Evolutionary conservation across 441 rosid genomes (phyloP).

Genomic region (Gossypium aridum): DNA sequence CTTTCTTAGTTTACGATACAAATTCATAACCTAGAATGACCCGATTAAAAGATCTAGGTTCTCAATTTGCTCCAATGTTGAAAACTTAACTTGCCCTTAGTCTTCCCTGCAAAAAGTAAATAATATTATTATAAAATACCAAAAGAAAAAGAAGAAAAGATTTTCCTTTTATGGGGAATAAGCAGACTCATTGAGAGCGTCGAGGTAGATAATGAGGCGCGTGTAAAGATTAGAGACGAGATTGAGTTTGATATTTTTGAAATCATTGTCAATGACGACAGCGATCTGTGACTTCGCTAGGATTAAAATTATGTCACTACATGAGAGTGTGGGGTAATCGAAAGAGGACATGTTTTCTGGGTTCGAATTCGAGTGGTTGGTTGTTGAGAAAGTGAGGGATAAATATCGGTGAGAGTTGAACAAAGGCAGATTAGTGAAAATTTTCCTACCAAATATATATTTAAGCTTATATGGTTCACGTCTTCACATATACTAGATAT

Average conservation of each 20-base stretch:
- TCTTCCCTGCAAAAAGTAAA: constrained; percentile 43
- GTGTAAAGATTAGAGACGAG: constrained; percentile 55
- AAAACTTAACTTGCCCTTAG: constrained; percentile 59
- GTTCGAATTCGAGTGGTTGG: neutral
- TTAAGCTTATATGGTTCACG: too few species aligned
- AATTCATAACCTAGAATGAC: constrained; percentile 37
- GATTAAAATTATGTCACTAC: constrained; percentile 46
- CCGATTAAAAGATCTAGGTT: constrained; percentile 68
- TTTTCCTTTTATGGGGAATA: neutral
- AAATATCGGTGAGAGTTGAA: too few species aligned
- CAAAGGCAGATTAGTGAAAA: too few species aligned
- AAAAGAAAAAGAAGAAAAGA: neutral
- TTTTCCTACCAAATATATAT: too few species aligned
- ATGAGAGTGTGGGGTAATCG: constrained; percentile 58
- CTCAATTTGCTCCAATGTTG: constrained; percentile 69
- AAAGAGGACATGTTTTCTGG: constrained; percentile 45
- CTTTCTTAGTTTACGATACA: constrained; percentile 43
- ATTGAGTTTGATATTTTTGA: constrained; percentile 47
- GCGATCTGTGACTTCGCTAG: constrained; percentile 57
- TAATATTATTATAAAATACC: neutral
- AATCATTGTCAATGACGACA: constrained; percentile 41
- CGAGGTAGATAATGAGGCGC: constrained; percentile 61
- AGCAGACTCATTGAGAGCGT: constrained; percentile 48
- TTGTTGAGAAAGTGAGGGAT: constrained; percentile 7
- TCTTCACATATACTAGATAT: too few species aligned